Percentiles rank a stretch among this genome's conserved stretches.
Conservation (phyloP, 2,329 filamentous ascomycete genomes). For the Pezicula neosporulosa region DNA sequence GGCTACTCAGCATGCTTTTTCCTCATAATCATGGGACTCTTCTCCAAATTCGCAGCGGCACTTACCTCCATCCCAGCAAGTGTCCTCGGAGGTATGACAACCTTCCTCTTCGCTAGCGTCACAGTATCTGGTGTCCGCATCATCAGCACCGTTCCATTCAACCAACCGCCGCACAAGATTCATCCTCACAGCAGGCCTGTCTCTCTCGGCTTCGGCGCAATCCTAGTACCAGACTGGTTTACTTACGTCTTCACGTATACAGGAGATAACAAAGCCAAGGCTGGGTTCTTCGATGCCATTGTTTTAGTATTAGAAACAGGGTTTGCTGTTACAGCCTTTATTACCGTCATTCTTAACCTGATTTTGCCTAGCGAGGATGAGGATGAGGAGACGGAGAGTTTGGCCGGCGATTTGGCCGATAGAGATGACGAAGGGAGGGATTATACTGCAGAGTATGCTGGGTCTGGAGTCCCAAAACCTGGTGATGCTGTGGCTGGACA, state of each 20-base stretch:
- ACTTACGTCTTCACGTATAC: conserved; percentile 68
- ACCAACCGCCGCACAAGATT: conserved; percentile 77
- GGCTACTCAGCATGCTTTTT: conserved; percentile 77
- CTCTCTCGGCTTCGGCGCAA: conserved; percentile 69
- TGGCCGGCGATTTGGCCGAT: conserved; percentile 19
- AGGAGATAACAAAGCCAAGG: conserved; percentile 63
- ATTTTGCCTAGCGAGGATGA: conserved; percentile 72
- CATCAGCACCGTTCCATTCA: conserved; percentile 68
- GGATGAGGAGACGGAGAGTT: conserved; percentile 40
- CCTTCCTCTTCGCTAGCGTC: conserved; percentile 76
- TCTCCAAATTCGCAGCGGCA: conserved; percentile 78
- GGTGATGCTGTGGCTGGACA: too few species aligned
- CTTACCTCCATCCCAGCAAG: conserved; percentile 70
- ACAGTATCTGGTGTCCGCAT: conserved; percentile 76
- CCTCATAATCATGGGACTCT: conserved; percentile 76
- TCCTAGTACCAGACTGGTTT: conserved; percentile 66
- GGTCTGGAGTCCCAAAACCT: too few species aligned
- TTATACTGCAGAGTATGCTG: too few species aligned
- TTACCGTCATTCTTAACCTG: conserved; percentile 72
- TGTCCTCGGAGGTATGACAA: conserved; percentile 70
- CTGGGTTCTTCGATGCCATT: conserved; percentile 74
- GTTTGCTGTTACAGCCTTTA: conserved; percentile 69
- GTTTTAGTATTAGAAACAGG: conserved; percentile 71
- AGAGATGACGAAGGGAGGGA: conserved; percentile 5
- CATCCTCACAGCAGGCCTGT: conserved; percentile 74